phyloP scores from a whole-genome alignment of 1,284 basidiomycete genomes.

The Somion occarium region DNA sequence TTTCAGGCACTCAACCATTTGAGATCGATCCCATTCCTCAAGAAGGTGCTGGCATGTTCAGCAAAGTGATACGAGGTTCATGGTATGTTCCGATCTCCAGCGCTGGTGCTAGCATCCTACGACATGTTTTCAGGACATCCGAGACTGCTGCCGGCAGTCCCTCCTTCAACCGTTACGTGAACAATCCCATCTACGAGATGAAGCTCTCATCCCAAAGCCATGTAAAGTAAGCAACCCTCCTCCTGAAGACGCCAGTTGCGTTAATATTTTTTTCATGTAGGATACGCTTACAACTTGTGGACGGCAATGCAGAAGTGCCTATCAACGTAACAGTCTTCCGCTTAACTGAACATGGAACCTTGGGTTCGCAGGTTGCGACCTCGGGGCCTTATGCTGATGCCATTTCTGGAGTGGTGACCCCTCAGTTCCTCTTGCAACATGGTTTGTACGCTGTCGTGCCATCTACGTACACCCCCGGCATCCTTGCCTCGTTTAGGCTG shows the following conservation, averaged over 20 bases:
- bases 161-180: slow-evolving; percentile 52
- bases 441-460: slow-evolving; percentile 73
- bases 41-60: slow-evolving; percentile 92
- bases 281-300: slow-evolving; percentile 59
- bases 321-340: slow-evolving; percentile 62
- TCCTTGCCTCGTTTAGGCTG: slow-evolving; percentile 55
- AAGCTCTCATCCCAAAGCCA: slow-evolving; percentile 47
- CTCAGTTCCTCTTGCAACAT: slow-evolving; percentile 42
- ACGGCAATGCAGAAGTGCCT: slow-evolving; percentile 38
- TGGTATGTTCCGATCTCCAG: slow-evolving; percentile 49
- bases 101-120: neutral
- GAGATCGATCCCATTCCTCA: slow-evolving; percentile 75
- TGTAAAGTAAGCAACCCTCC: slow-evolving; percentile 46
- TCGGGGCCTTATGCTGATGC: slow-evolving; percentile 78
- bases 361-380: slow-evolving; percentile 51
- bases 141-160: slow-evolving; percentile 62
- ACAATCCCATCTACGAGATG: slow-evolving; percentile 70
- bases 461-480: slow-evolving; percentile 64
- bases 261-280: slow-evolving; percentile 31
- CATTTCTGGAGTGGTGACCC: slow-evolving; percentile 64
- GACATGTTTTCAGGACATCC: slow-evolving; percentile 38
- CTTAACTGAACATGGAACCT: slow-evolving; percentile 18
- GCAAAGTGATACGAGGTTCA: slow-evolving; percentile 54
- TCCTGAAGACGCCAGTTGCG: neutral
- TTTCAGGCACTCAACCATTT: slow-evolving; percentile 61